Percentiles rank a stretch among this genome's conserved stretches.
These are phyloP conservation scores for Microcera coccophila DNA, from an alignment of 2,329 filamentous ascomycete genomes.

Conservation along the genomic window DNA sequence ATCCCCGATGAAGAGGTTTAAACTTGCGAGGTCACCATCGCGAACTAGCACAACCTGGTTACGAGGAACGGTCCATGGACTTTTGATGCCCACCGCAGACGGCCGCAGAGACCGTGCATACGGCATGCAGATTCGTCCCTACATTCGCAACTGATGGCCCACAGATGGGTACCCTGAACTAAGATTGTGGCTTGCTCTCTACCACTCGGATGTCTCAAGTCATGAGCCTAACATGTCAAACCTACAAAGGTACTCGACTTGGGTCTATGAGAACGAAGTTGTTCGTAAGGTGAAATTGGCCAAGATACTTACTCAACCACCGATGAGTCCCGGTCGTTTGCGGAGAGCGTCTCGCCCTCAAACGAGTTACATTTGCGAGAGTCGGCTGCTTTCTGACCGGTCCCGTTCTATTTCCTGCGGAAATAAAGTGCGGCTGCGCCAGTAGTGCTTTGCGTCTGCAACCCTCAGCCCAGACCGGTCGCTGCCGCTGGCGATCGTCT, in stretches of 20 bases:
- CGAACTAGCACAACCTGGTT: too few relatives aligned
- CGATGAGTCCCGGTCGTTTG: neutral
- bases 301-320: neutral
- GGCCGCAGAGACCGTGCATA: conserved; percentile 19
- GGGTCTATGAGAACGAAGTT: too few relatives aligned
- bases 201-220: too few relatives aligned
- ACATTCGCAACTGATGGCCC: conserved; percentile 14
- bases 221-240: too few relatives aligned
- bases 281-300: neutral
- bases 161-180: too few relatives aligned
- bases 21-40: too few relatives aligned
- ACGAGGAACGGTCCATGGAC: too few relatives aligned
- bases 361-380: too few relatives aligned
- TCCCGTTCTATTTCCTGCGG: conserved; percentile 3
- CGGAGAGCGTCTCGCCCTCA: neutral
- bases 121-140: conserved; percentile 19
- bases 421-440: conserved; percentile 15
- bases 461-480: conserved; percentile 23
- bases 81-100: too few relatives aligned
- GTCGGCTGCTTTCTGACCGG: conserved; percentile 3
- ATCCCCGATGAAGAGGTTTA: too few relatives aligned
- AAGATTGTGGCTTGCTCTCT: too few relatives aligned
- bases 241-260: too few relatives aligned
- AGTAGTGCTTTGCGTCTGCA: conserved; percentile 20
- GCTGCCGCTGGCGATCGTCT: conserved; percentile 10